Evolutionary conservation across 495 filamentous ascomycete genomes (phyloP), one percentile per base, ranked within the genome.

Genomic region (Penicillium herquei): DNA sequence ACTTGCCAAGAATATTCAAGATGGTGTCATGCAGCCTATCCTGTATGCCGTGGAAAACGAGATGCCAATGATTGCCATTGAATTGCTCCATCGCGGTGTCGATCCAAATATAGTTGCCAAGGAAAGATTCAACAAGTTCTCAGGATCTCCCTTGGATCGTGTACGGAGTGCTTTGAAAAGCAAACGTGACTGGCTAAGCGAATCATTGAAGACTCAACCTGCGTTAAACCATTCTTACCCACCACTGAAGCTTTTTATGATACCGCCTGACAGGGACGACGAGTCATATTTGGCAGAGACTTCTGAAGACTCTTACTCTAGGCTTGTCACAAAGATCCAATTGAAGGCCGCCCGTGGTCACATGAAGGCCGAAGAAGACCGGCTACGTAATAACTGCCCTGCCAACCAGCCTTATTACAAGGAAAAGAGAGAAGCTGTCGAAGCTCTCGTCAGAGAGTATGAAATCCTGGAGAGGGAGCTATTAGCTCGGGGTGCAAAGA

Each of bases 401-500:
- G 42, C 58, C 16, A 54, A 69, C 0, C 47, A 54, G 6, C 58
- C 66, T 30, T 84, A 80, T 0, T 14, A 74, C 2, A 42, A 52
- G 0, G 77, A 83, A 57, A 89, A 88, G 67, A 71, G 68, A 39
- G 68, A 62, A 2, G 80, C 74, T 1, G 71, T 88, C 32, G 31
- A 71, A 10, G 65, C 70, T 8, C 57, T 84, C 7, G 69, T 83
- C 37, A 51, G 53, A 0, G 73, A 82, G 3, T 80, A 84, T 33
- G 71, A 84, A 56, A 61, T 75, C 21, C 63, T 88, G 4, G 81
- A 87, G 57, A 52, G 66, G 1, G 59, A 67, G 0, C 66, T 93
- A 39, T 33, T 85, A 5, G 70, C 67, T 11, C 78, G 71, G 39
- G 83, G 78, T 0, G 89, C 82, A 12, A 90, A 90, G 66, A 80